Percentiles rank a stretch among this genome's conserved stretches.
Conservation (phyloP, 805 yeast genomes). For the Wickerhamomyces alni region DNA sequence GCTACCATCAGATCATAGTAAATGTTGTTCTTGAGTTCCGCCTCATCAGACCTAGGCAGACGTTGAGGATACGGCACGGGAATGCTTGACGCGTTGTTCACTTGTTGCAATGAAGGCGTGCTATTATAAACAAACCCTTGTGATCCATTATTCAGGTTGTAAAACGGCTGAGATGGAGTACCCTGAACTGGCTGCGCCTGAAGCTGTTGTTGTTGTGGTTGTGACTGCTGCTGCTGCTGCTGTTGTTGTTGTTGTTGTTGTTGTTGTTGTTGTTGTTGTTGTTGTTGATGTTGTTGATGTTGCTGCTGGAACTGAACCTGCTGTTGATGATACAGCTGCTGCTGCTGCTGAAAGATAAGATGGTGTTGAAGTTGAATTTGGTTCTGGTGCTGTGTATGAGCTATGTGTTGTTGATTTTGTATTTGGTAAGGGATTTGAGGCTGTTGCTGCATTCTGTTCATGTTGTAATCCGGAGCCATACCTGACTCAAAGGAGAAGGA, state of each 20-base stretch:
- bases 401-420: background rate
- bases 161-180: background rate
- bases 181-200: too few relatives aligned
- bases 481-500: background rate
- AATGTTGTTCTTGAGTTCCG: slow-evolving; percentile 10
- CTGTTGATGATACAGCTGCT: background rate
- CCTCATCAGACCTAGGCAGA: slow-evolving; percentile 35
- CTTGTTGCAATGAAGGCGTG: background rate
- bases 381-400: too few relatives aligned
- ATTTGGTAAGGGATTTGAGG: background rate
- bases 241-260: background rate
- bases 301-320: background rate
- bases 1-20: slow-evolving; percentile 11
- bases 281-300: background rate
- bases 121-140: background rate
- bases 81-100: background rate
- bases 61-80: background rate
- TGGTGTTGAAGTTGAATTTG: background rate
- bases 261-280: background rate
- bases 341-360: background rate
- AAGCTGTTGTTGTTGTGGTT: background rate
- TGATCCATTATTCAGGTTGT: background rate
- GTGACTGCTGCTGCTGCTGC: background rate
- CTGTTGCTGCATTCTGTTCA: background rate
- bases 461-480: background rate